These are phyloP conservation scores for Linanthus parryae DNA, from an alignment of 148 eudicot species.

Conservation along the genomic window DNA sequence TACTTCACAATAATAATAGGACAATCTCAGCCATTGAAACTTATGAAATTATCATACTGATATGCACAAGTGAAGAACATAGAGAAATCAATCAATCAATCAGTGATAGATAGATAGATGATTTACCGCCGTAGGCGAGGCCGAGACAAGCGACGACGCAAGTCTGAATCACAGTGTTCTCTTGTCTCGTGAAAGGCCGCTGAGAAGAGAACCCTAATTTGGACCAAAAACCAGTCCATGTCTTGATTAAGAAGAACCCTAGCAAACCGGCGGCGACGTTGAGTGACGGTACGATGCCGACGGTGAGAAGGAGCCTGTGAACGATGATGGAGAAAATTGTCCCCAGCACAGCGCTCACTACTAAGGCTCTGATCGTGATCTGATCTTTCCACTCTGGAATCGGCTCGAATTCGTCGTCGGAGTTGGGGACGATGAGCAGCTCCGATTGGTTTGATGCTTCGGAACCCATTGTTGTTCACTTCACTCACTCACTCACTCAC, in stretches of 20 bases:
- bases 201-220: constrained; percentile 45
- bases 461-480: too few relatives aligned
- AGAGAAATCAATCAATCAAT: too few relatives aligned
- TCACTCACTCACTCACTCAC: too few relatives aligned
- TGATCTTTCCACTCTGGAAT: constrained; percentile 81
- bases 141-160: constrained; percentile 91
- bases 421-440: too few relatives aligned
- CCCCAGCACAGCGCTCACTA: constrained; percentile 61
- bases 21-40: too few relatives aligned
- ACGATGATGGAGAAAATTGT: constrained; percentile 65
- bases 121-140: constrained; percentile 76
- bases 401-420: constrained; percentile 18
- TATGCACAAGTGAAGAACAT: too few relatives aligned
- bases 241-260: constrained; percentile 72
- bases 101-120: too few relatives aligned
- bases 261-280: constrained; percentile 86
- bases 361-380: constrained; percentile 64
- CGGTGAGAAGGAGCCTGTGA: constrained; percentile 74
- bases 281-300: constrained; percentile 78
- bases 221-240: constrained; percentile 53
- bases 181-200: constrained; percentile 76
- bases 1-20: too few relatives aligned
- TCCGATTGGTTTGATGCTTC: too few relatives aligned
- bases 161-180: constrained; percentile 86
- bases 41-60: too few relatives aligned